Base-by-base conservation (phyloP, 2,329 filamentous ascomycete genomes). In the Talaromyces sp. region DNA sequence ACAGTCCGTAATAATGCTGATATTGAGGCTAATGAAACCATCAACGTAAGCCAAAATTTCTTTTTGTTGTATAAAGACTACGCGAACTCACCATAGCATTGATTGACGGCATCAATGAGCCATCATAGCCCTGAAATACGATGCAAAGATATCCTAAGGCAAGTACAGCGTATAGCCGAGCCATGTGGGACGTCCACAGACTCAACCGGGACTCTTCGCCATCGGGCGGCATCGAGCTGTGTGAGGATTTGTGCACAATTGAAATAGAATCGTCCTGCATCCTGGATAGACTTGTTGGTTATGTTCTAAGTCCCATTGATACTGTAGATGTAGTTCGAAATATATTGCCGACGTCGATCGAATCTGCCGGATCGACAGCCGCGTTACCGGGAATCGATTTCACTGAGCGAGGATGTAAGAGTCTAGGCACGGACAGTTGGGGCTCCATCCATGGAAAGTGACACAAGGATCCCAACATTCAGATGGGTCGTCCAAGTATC, bases 71-170 rank as follows among this genome's bases (percentile, higher is more conserved):
- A 1, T 7, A 22, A 39, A 13, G 33, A 14, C 16, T 31, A n/a
- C 10, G 7, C 7, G 16, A 7, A 54, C 61, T 63, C 19, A 63
- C 60, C 64, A 66, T 63, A 3, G 60, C 60, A 56, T 66, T 66
- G 24, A 66, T 63, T 16, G 64, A 56, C 19, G 50, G 35, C 64
- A 66, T 66, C 16, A 66, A n/a, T 2, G 60, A 43, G 39, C 64
- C 64, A 63, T 66, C 64, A 45, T 66, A 66, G 8, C 64, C 64
- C 31, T 63, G 61, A 4, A 63, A 41, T 10, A 66, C 60, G 41
- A 66, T 66, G 16, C 63, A 65, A 2, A 65, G 19, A 60, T 65
- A 65, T 6, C 63, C 63, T 31, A 65, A 24, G 19, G 59, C 54
- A 33, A 65, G 59, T n/a, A 65, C 22, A 16, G 49, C 63, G 27